phyloP scores from a whole-genome alignment of 78 protist species.

The Paulinella micropora region DNA sequence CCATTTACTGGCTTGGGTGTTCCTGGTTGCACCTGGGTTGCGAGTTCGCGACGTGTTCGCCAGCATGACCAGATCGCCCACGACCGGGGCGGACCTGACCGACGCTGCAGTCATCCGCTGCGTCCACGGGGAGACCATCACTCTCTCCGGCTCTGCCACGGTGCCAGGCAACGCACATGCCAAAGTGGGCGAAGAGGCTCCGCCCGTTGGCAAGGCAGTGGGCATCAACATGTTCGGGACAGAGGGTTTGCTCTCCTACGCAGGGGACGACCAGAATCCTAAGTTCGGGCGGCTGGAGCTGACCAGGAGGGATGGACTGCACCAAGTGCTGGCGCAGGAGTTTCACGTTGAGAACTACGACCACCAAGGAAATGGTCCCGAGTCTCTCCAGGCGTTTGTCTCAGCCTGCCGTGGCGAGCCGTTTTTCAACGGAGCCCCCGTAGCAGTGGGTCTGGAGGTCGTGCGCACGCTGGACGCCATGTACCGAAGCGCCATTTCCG shows the following conservation, averaged over 20 bases:
- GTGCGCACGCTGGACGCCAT: background rate
- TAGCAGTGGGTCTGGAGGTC: background rate
- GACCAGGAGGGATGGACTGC: background rate
- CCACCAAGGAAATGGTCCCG: background rate
- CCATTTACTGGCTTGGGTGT: background rate
- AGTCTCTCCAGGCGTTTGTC: background rate
- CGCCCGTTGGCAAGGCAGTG: background rate
- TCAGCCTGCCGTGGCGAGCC: background rate
- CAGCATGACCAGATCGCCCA: background rate
- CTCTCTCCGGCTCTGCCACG: background rate
- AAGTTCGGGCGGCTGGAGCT: background rate
- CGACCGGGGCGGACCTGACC: background rate
- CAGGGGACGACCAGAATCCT: background rate
- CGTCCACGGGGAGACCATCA: background rate
- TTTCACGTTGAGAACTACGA: background rate
- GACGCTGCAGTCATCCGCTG: background rate
- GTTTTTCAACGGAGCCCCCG: background rate
- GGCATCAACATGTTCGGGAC: background rate
- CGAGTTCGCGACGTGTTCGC: background rate
- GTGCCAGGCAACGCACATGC: background rate
- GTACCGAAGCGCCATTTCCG: background rate
- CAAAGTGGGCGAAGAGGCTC: background rate
- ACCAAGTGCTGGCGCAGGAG: background rate
- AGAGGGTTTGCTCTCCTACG: background rate
- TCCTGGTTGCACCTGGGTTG: background rate